Evolutionary conservation across 208 protist genomes (phyloP).

Genomic region (Acanthamoeba culbertsoni): DNA sequence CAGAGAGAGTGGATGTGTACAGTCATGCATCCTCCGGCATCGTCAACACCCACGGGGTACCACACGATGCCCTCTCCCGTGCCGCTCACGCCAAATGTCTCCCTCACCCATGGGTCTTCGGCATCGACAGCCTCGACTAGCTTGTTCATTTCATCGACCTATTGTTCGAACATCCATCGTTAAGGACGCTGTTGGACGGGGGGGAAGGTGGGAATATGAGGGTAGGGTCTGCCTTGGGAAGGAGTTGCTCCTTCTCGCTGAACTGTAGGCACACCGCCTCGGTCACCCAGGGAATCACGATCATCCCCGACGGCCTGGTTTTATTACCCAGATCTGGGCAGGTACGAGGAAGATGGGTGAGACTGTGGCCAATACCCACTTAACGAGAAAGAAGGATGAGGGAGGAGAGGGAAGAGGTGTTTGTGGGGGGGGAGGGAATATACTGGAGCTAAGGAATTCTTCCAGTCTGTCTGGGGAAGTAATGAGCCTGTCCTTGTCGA

Average conservation of each 20-base stretch:
- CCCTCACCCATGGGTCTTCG: constrained; percentile 44
- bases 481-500: constrained; percentile 39
- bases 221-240: not conserved
- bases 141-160: constrained; percentile 45
- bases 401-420: not conserved
- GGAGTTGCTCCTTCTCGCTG: constrained; percentile 39
- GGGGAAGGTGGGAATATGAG: not conserved
- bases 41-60: constrained; percentile 23
- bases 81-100: not conserved
- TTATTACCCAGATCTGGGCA: not conserved
- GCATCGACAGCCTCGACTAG: constrained; percentile 13
- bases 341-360: not conserved
- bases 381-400: not conserved
- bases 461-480: not conserved
- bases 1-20: not conserved
- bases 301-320: not conserved
- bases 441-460: not conserved
- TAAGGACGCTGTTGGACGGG: not conserved
- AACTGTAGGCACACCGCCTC: not conserved
- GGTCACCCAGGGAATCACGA: constrained; percentile 18
- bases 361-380: not conserved
- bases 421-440: not conserved
- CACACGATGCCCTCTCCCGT: constrained; percentile 40
- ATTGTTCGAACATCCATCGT: not conserved
- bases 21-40: not conserved